Evolutionary conservation across 129 eudicot genomes (phyloP), one percentile per base, ranked within the genome.

Genomic region (Chrysanthemum lavandulifolium): DNA sequence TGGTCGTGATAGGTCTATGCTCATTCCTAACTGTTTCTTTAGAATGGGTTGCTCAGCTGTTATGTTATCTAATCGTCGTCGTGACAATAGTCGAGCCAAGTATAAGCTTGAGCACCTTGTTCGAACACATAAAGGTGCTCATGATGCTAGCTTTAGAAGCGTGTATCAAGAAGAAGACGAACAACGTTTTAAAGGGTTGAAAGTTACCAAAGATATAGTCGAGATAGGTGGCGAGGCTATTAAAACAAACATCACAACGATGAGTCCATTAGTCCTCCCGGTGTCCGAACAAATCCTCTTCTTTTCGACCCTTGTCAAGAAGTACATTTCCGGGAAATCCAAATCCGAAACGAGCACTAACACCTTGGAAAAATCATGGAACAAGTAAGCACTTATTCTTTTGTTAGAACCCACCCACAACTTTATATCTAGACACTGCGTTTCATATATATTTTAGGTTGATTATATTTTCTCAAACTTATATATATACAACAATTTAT

Each of bases 1-100:
- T 0, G 96, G 98, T 6, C 79, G 81, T 4, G 86, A 89, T 3
- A 74, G 91, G 18, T 89, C 96, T 4, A 92, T 92, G 98, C 95
- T 92, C 25, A 78, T 92, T 60, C 91, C 98, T 1, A 92, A 92
- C 6, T 92, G 98, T 66, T 92, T 86, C 69, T 92, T 92, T 48
- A 76, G 98, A 25, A 92, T 92, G 96, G 98, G 98, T 13, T 86
- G 98, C 82, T 92, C 98, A 13, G 91, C 96, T 31, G 57, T 92
- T n/a, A 48, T 89, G 53, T 71, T 92, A 18, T 92, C 98, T 2
- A 92, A 92, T 40, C 86, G 98, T 62, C 83, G 84, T 25, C 84
- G 96, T 7, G 95, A 89, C 76, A 60, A 64, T 74, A 71, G 81
- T 10, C 83, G 88, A 6, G 96, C 96, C 0, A 92, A 92, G 86